Conservation (phyloP, 352 stramenopile species). For the Phytophthora brassicae region DNA sequence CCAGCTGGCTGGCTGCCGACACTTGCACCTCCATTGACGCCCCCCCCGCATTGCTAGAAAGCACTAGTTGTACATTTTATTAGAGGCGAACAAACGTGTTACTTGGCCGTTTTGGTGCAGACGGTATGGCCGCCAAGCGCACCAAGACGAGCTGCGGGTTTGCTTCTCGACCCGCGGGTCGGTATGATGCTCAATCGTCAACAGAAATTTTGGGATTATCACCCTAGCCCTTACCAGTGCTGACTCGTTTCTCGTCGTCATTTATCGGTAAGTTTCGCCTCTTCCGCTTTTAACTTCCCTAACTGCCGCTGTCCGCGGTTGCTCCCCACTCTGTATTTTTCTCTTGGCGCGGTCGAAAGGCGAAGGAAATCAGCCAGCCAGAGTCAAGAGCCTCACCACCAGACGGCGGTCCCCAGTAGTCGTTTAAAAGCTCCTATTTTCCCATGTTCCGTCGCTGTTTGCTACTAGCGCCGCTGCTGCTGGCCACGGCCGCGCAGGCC, state of each 20-base stretch:
- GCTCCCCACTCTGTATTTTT: constrained; percentile 43
- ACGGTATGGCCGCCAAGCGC: too few species aligned
- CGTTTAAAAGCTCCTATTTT: too few species aligned
- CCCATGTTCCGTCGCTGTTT: constrained; percentile 4
- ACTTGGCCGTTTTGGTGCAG: too few species aligned
- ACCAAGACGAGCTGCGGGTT: constrained; percentile 29
- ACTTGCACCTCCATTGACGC: too few species aligned
- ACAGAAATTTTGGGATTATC: constrained; percentile 24
- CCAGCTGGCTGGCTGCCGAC: constrained; percentile 9
- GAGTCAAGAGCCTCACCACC: constrained; percentile 27
- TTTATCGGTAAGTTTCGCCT: constrained; percentile 30
- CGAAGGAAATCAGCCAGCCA: constrained; percentile 12
- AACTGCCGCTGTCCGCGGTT: constrained; percentile 8
- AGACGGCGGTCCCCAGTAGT: constrained; percentile 14
- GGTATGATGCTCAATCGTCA: too few species aligned
- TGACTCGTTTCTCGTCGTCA: constrained; percentile 30
- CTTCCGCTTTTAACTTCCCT: constrained; percentile 17
- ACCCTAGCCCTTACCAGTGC: not conserved
- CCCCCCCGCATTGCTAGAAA: too few species aligned
- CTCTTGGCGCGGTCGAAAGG: constrained; percentile 28
- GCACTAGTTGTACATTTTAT: too few species aligned
- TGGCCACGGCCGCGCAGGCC: constrained; percentile 24
- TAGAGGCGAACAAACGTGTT: too few species aligned
- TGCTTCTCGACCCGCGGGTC: too few species aligned
- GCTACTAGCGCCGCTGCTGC: constrained; percentile 21